phyloP scores from a whole-genome alignment of 1,284 basidiomycete species.

The Golubevia pallescens region DNA sequence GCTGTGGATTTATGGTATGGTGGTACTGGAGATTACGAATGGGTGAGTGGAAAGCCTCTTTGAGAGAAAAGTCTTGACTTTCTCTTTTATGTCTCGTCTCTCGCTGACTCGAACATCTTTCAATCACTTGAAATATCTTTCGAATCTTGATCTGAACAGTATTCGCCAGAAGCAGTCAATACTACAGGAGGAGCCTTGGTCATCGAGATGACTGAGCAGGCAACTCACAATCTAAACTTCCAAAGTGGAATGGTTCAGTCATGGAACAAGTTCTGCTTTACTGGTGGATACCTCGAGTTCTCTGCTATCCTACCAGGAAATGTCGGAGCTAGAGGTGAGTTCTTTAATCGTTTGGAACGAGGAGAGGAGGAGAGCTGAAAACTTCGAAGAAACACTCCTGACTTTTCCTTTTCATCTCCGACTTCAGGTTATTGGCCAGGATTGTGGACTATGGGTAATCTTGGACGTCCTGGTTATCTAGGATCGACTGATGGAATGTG shows the following conservation, averaged over 20 bases:
- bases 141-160: slow-evolving; percentile 41
- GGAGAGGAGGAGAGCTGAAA: background rate
- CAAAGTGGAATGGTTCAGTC: slow-evolving; percentile 60
- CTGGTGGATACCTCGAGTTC: slow-evolving; percentile 60
- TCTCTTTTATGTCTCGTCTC: background rate
- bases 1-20: slow-evolving; percentile 36
- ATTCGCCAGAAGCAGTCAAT: slow-evolving; percentile 54
- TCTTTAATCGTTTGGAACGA: background rate
- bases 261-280: slow-evolving; percentile 65
- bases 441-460: slow-evolving; percentile 57
- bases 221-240: slow-evolving; percentile 54
- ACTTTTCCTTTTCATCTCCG: background rate
- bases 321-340: slow-evolving; percentile 1
- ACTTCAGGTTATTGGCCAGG: slow-evolving; percentile 69
- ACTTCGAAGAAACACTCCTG: background rate
- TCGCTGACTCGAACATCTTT: background rate
- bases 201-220: slow-evolving; percentile 37
- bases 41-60: too few relatives aligned
- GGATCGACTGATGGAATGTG: slow-evolving; percentile 58
- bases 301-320: slow-evolving; percentile 37
- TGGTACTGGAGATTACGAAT: slow-evolving; percentile 20
- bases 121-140: background rate
- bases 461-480: slow-evolving; percentile 57
- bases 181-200: slow-evolving; percentile 43
- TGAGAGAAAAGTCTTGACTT: too few relatives aligned